Base-by-base conservation (phyloP, 2,329 filamentous ascomycete genomes). In the Tolypocladium pustulatum region DNA sequence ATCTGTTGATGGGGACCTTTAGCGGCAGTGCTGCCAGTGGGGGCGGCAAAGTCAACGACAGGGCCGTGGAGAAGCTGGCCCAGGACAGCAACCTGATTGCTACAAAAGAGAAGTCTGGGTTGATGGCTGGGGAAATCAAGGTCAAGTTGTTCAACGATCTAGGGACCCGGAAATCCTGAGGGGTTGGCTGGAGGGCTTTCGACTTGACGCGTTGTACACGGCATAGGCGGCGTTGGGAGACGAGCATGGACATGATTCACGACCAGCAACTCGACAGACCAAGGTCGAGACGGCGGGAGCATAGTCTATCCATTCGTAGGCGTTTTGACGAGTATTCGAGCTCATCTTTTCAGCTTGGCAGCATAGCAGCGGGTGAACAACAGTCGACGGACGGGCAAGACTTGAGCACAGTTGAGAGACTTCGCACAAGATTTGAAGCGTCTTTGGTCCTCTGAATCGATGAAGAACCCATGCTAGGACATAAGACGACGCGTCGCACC, bases 91-190 rank as follows among this genome's bases (percentile, higher is more conserved):
- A 78, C 64, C 76, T 82, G 70, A 81, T 88, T 64, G 81, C 82
- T 2, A 76, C 78, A 10, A 83, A 86, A 69, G 84, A 87, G 72
- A 76, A 74, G 65, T 82, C 81, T n/a, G 85, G 85, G 0, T 66
- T 88, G 61, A 74, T 86, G 68, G 84, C 84, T 1, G 77, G 78
- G 0, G 78, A 83, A 65, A 78, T 88, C 62, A 89, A 88, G 75
- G 80, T 80, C 55, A 79, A 79, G 66, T 72, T 89, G 6, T 89
- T 89, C 63, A 80, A 78, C 61, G 67, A 73, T 15, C 64, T 78
- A 49, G 70, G 69, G 43, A 57, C 60, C 9, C 49, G 30, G 30
- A 9, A 12, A 17, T 4, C 9, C 17, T 52, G 30, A 53, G 17
- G 27, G 13, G 17, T 1, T 10, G n/a, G 6, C 6, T 9, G 46